Percentiles rank a stretch among this genome's conserved stretches.
Evolutionary conservation across 2,329 filamentous ascomycete species (phyloP).

Genomic region (Epichloe coenophiala): DNA sequence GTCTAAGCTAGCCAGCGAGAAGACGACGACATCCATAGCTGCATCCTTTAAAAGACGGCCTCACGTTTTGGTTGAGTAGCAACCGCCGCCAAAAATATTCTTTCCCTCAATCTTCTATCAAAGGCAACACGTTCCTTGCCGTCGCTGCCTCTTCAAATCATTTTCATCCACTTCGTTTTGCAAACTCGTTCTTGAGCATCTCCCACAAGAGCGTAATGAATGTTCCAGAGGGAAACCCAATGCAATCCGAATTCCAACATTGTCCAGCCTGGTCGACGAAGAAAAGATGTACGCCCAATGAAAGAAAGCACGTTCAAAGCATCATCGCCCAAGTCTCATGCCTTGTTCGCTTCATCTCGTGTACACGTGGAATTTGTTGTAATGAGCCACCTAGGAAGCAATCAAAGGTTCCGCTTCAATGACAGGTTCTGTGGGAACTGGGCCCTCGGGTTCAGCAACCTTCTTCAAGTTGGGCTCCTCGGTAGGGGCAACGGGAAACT

Average conservation of each 20-base stretch:
- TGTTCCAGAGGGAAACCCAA: conserved; percentile 11
- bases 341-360: conserved; percentile 12
- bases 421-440: conserved; percentile 14
- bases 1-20: not conserved
- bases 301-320: conserved; percentile 13
- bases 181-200: not conserved
- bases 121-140: not conserved
- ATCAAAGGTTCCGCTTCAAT: conserved; percentile 16
- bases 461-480: conserved; percentile 17
- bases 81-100: not conserved
- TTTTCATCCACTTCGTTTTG: conserved; percentile 11
- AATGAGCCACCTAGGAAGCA: conserved; percentile 15
- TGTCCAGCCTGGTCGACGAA: conserved; percentile 13
- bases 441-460: conserved; percentile 10
- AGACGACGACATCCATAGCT: not conserved
- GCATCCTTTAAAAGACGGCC: conserved; percentile 5
- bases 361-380: conserved; percentile 14
- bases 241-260: conserved; percentile 13
- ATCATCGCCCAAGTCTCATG: conserved; percentile 13
- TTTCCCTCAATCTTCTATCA: not conserved
- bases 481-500: conserved; percentile 24
- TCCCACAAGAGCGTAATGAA: conserved; percentile 5
- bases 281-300: conserved; percentile 15
- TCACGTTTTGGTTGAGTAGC: not conserved
- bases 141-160: not conserved